These are phyloP conservation scores for Hypholoma fasciculare DNA, from an alignment of 768 basidiomycete genomes.

Conservation along the genomic window DNA sequence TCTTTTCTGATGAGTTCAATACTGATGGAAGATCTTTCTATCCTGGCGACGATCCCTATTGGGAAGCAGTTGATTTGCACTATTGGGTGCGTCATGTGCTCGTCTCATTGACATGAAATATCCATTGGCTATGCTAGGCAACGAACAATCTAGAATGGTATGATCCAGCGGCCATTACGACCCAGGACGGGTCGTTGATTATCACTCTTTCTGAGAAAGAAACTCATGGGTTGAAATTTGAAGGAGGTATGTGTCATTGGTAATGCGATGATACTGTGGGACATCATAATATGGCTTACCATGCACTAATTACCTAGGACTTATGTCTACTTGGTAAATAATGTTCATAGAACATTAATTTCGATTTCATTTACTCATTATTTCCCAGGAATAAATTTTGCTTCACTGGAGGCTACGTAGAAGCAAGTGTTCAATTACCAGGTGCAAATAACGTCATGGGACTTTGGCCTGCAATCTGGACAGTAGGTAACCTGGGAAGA, in stretches of 20 bases:
- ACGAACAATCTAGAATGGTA: conserved; percentile 86
- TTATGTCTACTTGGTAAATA: conserved; percentile 45
- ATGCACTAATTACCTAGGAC: conserved; percentile 29
- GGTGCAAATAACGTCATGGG: conserved; percentile 65
- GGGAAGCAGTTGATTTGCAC: conserved; percentile 78
- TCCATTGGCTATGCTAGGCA: conserved; percentile 25
- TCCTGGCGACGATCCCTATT: conserved; percentile 83
- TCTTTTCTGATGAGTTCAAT: conserved; percentile 84
- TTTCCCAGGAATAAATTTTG: conserved; percentile 80
- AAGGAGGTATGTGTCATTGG: conserved; percentile 49
- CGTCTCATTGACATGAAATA: too few relatives aligned
- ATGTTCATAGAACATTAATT: conserved; percentile 3
- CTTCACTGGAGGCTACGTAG: conserved; percentile 82
- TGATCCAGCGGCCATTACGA: conserved; percentile 78
- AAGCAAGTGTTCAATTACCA: conserved; percentile 62
- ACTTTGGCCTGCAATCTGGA: conserved; percentile 84
- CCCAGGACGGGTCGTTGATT: conserved; percentile 68
- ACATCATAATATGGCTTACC: background rate
- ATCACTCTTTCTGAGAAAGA: conserved; percentile 66
- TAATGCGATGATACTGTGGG: conserved; percentile 18
- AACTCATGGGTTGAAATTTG: conserved; percentile 71
- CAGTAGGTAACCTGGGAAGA: conserved; percentile 67
- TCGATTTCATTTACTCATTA: conserved; percentile 6
- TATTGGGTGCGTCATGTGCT: conserved; percentile 55
- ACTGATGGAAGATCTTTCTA: conserved; percentile 72